Conservation (phyloP, 139 green algal genomes). For the Micractinium sp. region DNA sequence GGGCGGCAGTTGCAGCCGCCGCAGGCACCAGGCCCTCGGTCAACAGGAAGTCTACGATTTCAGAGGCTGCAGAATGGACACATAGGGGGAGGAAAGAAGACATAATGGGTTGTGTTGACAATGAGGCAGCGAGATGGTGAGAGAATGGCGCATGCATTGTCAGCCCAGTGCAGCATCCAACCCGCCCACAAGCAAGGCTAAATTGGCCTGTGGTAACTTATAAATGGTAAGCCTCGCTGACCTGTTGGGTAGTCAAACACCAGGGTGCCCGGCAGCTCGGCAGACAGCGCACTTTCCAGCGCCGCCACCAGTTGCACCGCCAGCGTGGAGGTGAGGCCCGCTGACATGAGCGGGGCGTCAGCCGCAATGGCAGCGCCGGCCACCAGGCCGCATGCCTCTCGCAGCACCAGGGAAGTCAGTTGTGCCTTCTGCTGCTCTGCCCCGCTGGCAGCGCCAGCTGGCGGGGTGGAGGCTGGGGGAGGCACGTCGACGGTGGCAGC, state of each 20-base stretch:
- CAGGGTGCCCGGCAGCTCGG: conserved; percentile 46
- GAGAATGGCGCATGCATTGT: no score
- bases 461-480: neutral
- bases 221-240: neutral
- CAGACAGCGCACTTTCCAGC: conserved; percentile 16
- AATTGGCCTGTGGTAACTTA: no score
- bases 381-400: neutral
- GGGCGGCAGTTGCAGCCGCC: neutral
- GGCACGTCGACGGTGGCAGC: no score
- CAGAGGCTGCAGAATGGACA: neutral
- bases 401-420: conserved; percentile 4
- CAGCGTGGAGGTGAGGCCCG: conserved; percentile 62
- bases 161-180: no score
- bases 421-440: neutral
- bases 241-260: conserved; percentile 66
- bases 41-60: conserved; percentile 45
- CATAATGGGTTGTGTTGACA: no score
- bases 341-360: conserved; percentile 60
- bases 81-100: neutral
- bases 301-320: conserved; percentile 42
- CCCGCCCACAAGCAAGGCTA: no score
- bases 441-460: neutral
- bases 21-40: conserved; percentile 6
- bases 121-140: neutral
- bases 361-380: neutral